A percentile compares a stretch with the other conserved stretches of the same genome.
Conservation (phyloP, 257 asterid genomes). For the Orobanche coerulescens region DNA sequence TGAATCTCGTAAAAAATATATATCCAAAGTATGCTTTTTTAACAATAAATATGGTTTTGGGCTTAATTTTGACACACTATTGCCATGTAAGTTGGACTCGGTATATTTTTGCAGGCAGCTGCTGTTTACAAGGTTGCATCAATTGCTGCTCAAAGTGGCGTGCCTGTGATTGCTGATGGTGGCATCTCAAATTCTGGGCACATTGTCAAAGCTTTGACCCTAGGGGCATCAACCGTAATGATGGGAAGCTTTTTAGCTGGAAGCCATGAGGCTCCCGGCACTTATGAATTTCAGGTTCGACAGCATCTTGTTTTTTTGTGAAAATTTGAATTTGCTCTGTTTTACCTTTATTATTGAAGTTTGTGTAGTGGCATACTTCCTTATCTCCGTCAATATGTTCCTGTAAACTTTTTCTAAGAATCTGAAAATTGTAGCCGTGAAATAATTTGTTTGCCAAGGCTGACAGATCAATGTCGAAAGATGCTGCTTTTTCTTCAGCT, state of each 20-base stretch:
- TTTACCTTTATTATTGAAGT: neutral
- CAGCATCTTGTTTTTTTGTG: neutral
- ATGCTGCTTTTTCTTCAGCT: neutral
- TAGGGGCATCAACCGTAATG: slow-evolving; percentile 93
- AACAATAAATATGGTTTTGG: neutral
- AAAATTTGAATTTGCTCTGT: neutral
- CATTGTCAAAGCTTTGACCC: slow-evolving; percentile 76
- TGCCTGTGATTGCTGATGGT: slow-evolving; percentile 90
- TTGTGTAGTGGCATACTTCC: neutral
- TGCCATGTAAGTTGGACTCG: neutral
- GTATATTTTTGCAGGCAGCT: slow-evolving; percentile 47
- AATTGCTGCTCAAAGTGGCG: slow-evolving; percentile 53
- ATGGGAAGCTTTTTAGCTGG: slow-evolving; percentile 93
- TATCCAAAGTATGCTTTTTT: no score
- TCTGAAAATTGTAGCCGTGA: neutral
- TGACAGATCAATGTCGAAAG: neutral
- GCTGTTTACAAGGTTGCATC: slow-evolving; percentile 91
- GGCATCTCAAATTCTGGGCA: slow-evolving; percentile 94
- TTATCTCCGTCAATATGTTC: neutral
- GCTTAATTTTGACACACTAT: neutral
- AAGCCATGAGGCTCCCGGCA: slow-evolving; percentile 81
- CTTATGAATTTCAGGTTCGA: slow-evolving; percentile 54
- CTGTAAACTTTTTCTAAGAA: neutral
- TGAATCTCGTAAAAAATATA: neutral
- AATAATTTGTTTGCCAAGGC: neutral